phyloP scores from a whole-genome alignment of 345 rosid genomes.

The Lenwebbia sp. region DNA sequence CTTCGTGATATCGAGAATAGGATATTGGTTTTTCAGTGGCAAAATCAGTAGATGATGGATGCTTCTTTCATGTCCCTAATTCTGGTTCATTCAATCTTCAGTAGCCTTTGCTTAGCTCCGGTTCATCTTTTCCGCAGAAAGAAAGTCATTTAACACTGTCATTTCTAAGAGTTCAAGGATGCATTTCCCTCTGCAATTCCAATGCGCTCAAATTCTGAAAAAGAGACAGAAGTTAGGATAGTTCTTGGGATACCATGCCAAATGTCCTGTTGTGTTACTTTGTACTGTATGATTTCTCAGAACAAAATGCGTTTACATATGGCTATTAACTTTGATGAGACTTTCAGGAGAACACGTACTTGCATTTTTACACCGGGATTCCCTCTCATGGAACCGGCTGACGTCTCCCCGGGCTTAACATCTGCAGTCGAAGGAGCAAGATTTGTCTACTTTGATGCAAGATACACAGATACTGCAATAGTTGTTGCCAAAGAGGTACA shows the following conservation, averaged over 20 bases:
- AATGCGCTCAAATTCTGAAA: not conserved
- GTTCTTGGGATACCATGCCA: not conserved
- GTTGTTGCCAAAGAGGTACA: constrained; percentile 63
- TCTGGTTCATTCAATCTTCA: not conserved
- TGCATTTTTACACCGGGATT: constrained; percentile 83
- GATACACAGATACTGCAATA: constrained; percentile 56
- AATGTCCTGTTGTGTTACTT: not conserved
- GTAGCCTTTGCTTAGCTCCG: not conserved
- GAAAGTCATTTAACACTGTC: not conserved
- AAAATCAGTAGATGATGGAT: not conserved
- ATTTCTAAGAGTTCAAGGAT: not conserved
- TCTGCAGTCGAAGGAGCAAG: constrained; percentile 55
- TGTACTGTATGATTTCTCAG: not conserved
- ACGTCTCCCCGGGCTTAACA: constrained; percentile 36
- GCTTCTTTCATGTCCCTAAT: not conserved
- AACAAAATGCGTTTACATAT: not conserved
- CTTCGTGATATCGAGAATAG: not conserved
- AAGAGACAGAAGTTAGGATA: not conserved
- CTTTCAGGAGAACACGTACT: constrained; percentile 80
- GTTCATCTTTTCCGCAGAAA: not conserved
- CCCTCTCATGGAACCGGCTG: constrained; percentile 60
- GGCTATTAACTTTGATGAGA: not conserved
- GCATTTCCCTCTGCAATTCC: not conserved
- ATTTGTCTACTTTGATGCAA: constrained; percentile 59
- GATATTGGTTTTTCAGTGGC: not conserved